Conservation (phyloP, 2,329 filamentous ascomycete genomes). For the Conoideocrella luteorostrata region DNA sequence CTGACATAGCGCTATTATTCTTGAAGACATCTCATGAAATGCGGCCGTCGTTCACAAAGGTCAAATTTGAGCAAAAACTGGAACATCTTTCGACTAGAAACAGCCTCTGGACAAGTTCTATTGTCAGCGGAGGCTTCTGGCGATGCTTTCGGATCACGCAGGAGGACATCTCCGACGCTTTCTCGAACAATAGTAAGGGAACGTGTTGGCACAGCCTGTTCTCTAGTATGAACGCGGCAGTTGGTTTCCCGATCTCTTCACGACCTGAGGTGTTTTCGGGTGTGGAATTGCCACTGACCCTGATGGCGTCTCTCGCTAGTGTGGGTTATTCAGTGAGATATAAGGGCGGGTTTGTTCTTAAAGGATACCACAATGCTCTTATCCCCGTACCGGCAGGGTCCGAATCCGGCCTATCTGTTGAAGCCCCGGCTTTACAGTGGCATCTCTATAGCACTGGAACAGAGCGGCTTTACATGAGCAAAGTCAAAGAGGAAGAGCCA, state of each 20-base stretch:
- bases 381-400: neutral
- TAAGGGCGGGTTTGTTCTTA: neutral
- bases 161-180: neutral
- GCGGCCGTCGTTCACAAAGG: neutral
- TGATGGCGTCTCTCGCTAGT: neutral
- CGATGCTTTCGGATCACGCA: neutral
- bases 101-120: no score
- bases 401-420: neutral
- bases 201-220: neutral
- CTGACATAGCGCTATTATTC: neutral
- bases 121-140: neutral
- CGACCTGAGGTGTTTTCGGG: neutral
- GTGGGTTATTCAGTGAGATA: neutral
- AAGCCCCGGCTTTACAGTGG: neutral
- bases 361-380: neutral
- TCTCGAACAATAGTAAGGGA: neutral
- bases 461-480: neutral
- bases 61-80: neutral
- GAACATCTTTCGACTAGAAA: neutral
- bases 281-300: neutral
- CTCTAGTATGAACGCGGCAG: neutral
- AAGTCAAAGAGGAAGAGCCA: neutral
- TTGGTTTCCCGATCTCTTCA: neutral
- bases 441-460: neutral
- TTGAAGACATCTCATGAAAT: no score